Percentiles rank a stretch among this genome's conserved stretches.
phyloP scores from a whole-genome alignment of 768 basidiomycete species.

The Pholiota microspora region DNA sequence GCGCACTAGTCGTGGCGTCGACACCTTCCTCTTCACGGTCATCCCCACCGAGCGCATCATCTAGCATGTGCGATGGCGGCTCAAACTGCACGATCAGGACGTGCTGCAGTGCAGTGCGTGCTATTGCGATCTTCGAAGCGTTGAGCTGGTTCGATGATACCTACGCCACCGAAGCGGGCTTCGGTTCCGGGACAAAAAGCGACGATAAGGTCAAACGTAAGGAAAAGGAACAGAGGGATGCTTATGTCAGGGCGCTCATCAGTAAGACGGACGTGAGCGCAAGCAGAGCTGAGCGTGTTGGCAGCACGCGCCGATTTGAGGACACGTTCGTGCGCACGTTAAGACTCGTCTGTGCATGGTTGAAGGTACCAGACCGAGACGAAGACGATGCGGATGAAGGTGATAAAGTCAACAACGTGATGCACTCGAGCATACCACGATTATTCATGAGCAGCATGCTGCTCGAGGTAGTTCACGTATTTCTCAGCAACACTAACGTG shows the following conservation, averaged over 20 bases:
- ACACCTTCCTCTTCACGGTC: not conserved
- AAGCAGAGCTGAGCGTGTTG: conserved; percentile 3
- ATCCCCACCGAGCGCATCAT: not conserved
- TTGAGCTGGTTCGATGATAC: conserved; percentile 30
- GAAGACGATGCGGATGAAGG: conserved; percentile 8
- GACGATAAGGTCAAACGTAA: conserved; percentile 10
- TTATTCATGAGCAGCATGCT: conserved; percentile 27
- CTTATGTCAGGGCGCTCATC: conserved; percentile 22
- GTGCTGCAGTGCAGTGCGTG: conserved; percentile 29
- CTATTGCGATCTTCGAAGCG: conserved; percentile 32
- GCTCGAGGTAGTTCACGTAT: conserved; percentile 30
- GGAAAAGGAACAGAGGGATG: conserved; percentile 15
- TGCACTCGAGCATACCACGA: conserved; percentile 18
- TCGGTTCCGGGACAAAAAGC: conserved; percentile 6
- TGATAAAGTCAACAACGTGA: conserved; percentile 8
- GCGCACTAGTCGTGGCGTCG: conserved; percentile 7
- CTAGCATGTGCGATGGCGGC: conserved; percentile 23
- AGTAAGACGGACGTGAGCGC: conserved; percentile 17
- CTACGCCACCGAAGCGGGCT: conserved; percentile 23
- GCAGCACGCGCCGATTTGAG: conserved; percentile 23
- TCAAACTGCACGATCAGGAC: conserved; percentile 25
- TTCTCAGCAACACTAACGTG: conserved; percentile 29
- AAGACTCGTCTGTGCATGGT: conserved; percentile 20
- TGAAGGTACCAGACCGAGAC: conserved; percentile 10
- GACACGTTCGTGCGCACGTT: conserved; percentile 23